A percentile compares a stretch with the other conserved stretches of the same genome.
Evolutionary conservation across 306 rosid species (phyloP).

Genomic region (Benincasa hispida): DNA sequence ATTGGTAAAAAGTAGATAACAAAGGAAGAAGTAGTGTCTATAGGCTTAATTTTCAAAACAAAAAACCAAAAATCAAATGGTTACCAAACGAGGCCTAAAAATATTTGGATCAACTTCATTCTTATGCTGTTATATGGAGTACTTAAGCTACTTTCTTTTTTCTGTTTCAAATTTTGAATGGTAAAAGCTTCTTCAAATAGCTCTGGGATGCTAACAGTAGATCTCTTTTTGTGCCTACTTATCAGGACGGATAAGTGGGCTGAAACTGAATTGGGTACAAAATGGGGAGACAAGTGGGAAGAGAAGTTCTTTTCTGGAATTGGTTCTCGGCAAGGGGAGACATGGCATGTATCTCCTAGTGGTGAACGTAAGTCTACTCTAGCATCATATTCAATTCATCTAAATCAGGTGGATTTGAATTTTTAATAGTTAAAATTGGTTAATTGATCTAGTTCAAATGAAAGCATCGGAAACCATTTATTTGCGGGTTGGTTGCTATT

Average conservation of each 20-base stretch:
- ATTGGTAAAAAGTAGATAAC: too few species aligned
- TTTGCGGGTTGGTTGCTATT: background rate
- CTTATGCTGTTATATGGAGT: background rate
- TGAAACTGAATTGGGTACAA: slow-evolving; percentile 89
- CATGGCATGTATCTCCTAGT: slow-evolving; percentile 88
- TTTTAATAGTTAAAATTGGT: background rate
- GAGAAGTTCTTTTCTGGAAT: slow-evolving; percentile 85
- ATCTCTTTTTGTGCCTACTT: background rate
- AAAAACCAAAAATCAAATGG: too few species aligned
- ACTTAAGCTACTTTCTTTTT: background rate
- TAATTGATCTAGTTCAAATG: background rate
- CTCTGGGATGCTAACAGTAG: background rate
- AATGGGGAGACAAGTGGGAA: slow-evolving; percentile 99
- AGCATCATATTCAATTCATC: background rate
- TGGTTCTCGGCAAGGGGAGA: slow-evolving; percentile 95
- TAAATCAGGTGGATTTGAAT: background rate
- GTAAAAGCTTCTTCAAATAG: background rate
- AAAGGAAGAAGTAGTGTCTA: too few species aligned
- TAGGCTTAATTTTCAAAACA: too few species aligned
- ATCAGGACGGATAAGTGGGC: slow-evolving; percentile 99
- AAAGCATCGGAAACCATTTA: background rate
- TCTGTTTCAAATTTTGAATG: background rate
- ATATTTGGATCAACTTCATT: background rate
- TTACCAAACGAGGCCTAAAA: too few species aligned
- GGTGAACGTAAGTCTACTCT: slow-evolving; percentile 60